Conservation (phyloP, 306 rosid genomes). For the barrel medic (Medicago truncatula) region MtrunA17r5.0-ANR NC_053045.1:58313001-58313500, state of each 20-base stretch:
- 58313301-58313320: conserved; percentile 81
- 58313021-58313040: conserved; percentile 56
- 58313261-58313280: conserved; percentile 71
- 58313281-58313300: conserved; percentile 79
- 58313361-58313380: conserved; percentile 79
- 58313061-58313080: conserved; percentile 66
- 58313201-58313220: conserved; percentile 81
- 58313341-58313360: conserved; percentile 81
- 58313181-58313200: conserved; percentile 82
- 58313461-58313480: conserved; percentile 69
- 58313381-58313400: conserved; percentile 67
- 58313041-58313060: conserved; percentile 87
- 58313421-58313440: neutral
- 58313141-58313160: conserved; percentile 80
- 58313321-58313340: conserved; percentile 82
- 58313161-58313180: conserved; percentile 85
- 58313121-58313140: conserved; percentile 83
- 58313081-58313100: conserved; percentile 62
- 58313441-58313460: neutral
- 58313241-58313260: conserved; percentile 63
- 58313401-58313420: conserved; percentile 25
- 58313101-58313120: conserved; percentile 68
- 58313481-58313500: conserved; percentile 75
- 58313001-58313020: conserved; percentile 35
- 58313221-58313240: conserved; percentile 77